Percentiles rank a stretch among this genome's conserved stretches.
Evolutionary conservation across 176 grass and related monocot genomes (phyloP).

Genomic region (sorghum (Sorghum bicolor)): DNA sequence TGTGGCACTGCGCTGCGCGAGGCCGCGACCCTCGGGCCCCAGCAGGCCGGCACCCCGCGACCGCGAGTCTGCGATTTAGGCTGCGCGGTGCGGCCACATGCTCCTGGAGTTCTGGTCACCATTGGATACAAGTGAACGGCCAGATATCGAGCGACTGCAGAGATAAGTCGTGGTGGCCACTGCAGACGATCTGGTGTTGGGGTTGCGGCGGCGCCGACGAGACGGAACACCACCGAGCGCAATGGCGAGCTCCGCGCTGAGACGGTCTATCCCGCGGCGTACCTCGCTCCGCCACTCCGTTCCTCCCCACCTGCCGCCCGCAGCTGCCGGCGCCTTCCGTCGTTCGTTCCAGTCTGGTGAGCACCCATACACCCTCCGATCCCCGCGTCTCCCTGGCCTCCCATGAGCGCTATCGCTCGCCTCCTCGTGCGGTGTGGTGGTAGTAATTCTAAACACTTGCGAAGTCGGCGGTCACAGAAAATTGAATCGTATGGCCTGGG

Average conservation of each 20-base stretch:
- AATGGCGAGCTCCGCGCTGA: conserved; percentile 49
- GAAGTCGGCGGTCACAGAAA: background rate
- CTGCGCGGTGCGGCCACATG: too few species aligned
- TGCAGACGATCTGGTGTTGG: too few species aligned
- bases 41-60: too few species aligned
- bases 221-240: background rate
- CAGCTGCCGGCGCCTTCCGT: conserved; percentile 13
- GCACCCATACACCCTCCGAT: background rate
- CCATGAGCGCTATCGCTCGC: background rate
- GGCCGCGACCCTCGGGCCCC: too few species aligned
- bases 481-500: background rate
- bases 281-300: background rate
- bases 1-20: too few species aligned
- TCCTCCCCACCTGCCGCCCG: background rate
- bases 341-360: conserved; percentile 43
- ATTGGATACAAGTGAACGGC: too few species aligned
- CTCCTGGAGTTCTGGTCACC: too few species aligned
- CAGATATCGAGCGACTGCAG: too few species aligned
- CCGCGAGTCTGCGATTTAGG: too few species aligned
- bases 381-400: background rate
- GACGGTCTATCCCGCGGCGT: conserved; percentile 10
- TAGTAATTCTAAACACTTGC: background rate
- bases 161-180: too few species aligned
- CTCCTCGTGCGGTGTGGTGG: background rate
- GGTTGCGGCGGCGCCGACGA: too few species aligned